Conservation (phyloP, 257 asterid genomes). For the Fraxinus pennsylvanica region DNA sequence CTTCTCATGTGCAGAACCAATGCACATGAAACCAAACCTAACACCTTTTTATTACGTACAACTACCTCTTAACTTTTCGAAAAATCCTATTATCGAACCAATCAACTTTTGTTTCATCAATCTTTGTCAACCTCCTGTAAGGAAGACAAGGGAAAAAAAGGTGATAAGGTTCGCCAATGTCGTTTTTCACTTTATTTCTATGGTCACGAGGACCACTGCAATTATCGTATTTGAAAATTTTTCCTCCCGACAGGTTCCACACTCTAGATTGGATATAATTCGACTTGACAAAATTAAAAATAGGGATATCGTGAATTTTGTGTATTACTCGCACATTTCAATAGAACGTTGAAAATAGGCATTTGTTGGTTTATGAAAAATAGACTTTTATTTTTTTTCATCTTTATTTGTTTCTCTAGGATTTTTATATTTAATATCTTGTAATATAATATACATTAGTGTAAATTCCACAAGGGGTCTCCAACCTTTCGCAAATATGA, state of each 20-base stretch:
- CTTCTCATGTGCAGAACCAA: background rate
- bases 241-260: background rate
- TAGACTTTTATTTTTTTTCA: no score
- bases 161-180: background rate
- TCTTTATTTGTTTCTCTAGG: no score
- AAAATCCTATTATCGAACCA: background rate
- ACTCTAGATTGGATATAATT: background rate
- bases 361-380: no score
- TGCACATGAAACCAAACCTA: constrained; percentile 6
- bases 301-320: background rate
- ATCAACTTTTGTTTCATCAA: background rate
- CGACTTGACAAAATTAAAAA: no score
- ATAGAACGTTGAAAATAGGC: background rate
- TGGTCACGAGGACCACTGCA: background rate
- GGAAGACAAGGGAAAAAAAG: background rate
- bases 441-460: background rate
- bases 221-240: background rate
- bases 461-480: no score
- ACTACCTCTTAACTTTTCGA: constrained; percentile 1
- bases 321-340: background rate
- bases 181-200: background rate
- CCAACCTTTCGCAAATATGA: no score
- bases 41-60: background rate
- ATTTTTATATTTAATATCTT: background rate
- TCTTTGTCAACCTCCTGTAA: constrained; percentile 20